Evolutionary conservation across 2,329 filamentous ascomycete species (phyloP).

Genomic region (Neopestalotiopsis sp.): DNA sequence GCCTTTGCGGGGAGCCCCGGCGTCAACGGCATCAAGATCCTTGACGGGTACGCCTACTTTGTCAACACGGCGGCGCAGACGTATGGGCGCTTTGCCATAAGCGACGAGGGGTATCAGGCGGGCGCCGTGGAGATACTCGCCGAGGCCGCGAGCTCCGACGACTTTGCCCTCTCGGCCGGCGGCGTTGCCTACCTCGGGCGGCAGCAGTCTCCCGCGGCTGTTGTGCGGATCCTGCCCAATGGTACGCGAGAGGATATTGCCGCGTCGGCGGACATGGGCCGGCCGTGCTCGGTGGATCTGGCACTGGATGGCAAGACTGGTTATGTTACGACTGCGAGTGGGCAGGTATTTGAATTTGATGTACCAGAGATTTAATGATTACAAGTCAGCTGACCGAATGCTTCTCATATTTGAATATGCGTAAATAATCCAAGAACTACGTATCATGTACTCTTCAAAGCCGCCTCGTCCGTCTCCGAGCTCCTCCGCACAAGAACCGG

Average conservation of each 20-base stretch:
- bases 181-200: background rate
- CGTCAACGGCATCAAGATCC: conserved; percentile 21
- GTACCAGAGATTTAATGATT: background rate
- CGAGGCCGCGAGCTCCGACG: background rate
- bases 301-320: background rate
- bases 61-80: conserved; percentile 15
- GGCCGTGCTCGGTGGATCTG: background rate
- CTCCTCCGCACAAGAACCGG: conserved; percentile 26
- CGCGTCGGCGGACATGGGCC: background rate
- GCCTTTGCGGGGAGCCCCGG: conserved; percentile 16
- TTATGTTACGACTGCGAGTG: background rate
- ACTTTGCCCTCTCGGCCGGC: background rate
- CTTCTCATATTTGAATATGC: too few species aligned
- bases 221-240: background rate
- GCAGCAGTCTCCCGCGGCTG: background rate
- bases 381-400: too few species aligned
- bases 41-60: conserved; percentile 19
- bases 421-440: too few species aligned
- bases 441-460: background rate
- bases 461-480: background rate
- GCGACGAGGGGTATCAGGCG: background rate
- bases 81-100: conserved; percentile 17
- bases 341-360: background rate
- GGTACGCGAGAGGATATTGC: background rate
- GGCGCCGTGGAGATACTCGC: background rate